phyloP scores from a whole-genome alignment of 371 early-diverging fungal genomes.

The Mortierella sp. region DNA sequence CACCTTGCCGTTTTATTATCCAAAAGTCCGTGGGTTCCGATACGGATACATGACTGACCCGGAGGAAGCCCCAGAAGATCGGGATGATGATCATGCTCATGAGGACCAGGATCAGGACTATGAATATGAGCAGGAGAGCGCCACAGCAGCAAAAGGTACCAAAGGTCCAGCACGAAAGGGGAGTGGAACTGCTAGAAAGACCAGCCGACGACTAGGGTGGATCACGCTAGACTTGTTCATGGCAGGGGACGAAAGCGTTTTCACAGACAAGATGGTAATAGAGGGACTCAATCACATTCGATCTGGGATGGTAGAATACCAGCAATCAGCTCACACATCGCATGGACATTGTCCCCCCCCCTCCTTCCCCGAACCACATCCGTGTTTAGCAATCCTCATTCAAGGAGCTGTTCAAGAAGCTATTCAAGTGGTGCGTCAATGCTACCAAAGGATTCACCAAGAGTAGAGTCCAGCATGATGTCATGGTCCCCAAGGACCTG shows the following conservation, averaged over 20 bases:
- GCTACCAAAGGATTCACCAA: conserved; percentile 80
- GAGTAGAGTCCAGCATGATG: conserved; percentile 72
- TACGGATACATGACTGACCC: conserved; percentile 58
- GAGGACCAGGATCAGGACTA: not conserved
- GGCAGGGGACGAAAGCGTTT: conserved; percentile 48
- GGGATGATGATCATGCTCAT: conserved; percentile 11
- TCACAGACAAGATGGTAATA: conserved; percentile 64
- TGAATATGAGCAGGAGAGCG: conserved; percentile 10
- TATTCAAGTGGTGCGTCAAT: conserved; percentile 85
- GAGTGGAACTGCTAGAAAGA: not conserved
- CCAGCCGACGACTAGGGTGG: conserved; percentile 30
- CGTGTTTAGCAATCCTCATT: conserved; percentile 68
- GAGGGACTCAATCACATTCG: not conserved
- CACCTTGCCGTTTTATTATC: conserved; percentile 78
- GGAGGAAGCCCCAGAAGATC: conserved; percentile 29
- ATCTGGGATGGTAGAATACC: too few species aligned
- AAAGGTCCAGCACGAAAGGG: not conserved
- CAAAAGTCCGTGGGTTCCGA: conserved; percentile 64
- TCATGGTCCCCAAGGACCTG: conserved; percentile 73
- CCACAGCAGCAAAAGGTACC: not conserved
- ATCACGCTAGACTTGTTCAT: conserved; percentile 44
- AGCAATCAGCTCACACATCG: too few species aligned
- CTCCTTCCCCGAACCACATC: too few species aligned
- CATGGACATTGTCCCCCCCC: too few species aligned
- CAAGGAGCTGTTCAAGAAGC: conserved; percentile 70